These are phyloP conservation scores for Xylaria sp. DNA, from an alignment of 2,329 filamentous ascomycete species.

Conservation along the genomic window DNA sequence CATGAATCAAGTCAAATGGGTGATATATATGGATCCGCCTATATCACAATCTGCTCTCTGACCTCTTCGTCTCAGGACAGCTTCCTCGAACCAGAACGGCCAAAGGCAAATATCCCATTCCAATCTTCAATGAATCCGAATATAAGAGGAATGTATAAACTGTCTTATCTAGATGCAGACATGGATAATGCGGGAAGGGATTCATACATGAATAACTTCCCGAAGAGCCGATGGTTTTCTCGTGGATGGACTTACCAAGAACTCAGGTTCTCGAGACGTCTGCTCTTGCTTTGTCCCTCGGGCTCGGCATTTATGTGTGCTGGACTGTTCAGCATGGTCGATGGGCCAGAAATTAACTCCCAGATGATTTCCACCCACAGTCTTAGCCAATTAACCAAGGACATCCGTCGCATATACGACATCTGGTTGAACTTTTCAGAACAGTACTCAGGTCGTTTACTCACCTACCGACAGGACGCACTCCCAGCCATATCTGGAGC, in stretches of 20 bases:
- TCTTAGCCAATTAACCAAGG: not conserved
- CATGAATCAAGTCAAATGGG: slow-evolving; percentile 12
- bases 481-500: slow-evolving; percentile 19
- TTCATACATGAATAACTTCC: not conserved
- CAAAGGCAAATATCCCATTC: slow-evolving; percentile 2
- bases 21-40: slow-evolving; percentile 13
- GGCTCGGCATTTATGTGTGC: slow-evolving; percentile 13
- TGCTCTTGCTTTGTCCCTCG: slow-evolving; percentile 8
- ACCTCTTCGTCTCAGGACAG: slow-evolving; percentile 2
- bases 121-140: slow-evolving; percentile 1
- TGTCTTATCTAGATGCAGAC: slow-evolving; percentile 18
- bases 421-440: slow-evolving; percentile 7
- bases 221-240: slow-evolving; percentile 18
- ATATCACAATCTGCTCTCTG: slow-evolving; percentile 19
- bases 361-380: not conserved
- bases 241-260: slow-evolving; percentile 19
- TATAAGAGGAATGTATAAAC: slow-evolving; percentile 7
- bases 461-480: slow-evolving; percentile 10
- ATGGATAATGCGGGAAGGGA: slow-evolving; percentile 7
- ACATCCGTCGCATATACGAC: not conserved
- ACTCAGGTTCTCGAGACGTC: slow-evolving; percentile 16
- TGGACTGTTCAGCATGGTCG: slow-evolving; percentile 1
- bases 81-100: slow-evolving; percentile 10
- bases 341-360: not conserved
- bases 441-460: slow-evolving; percentile 4